Conservation (phyloP, 2,329 filamentous ascomycete genomes). For the Teratosphaeria gauchensis region DNA sequence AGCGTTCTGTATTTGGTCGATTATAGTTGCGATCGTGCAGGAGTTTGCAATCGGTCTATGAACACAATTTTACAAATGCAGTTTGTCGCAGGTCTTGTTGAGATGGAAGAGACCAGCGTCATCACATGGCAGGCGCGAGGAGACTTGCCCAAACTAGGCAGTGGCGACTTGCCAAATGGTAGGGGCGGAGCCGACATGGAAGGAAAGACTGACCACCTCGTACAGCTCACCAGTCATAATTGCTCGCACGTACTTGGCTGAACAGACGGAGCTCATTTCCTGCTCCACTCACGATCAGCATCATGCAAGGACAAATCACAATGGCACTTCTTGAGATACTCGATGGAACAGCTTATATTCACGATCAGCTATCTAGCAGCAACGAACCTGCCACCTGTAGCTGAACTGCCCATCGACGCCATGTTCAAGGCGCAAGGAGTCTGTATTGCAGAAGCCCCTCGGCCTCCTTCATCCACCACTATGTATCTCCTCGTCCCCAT, state of each 20-base stretch:
- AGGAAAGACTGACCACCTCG: no score
- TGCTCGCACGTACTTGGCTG: no score
- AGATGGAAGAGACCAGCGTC: neutral
- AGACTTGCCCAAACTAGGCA: no score
- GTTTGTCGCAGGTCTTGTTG: neutral
- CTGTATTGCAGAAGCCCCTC: neutral
- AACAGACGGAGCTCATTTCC: no score
- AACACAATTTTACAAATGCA: neutral
- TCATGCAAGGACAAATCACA: neutral
- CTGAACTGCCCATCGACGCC: neutral
- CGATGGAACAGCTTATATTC: neutral
- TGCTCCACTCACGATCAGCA: neutral
- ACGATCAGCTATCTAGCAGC: neutral
- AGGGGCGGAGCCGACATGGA: no score
- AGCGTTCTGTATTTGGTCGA: neutral
- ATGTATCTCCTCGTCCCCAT: neutral
- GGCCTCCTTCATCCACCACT: neutral
- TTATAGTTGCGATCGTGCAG: neutral
- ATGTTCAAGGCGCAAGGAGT: neutral
- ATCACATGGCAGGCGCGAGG: no score
- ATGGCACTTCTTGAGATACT: neutral
- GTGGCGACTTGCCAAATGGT: no score
- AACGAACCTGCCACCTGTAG: neutral
- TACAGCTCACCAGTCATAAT: no score
- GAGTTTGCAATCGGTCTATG: neutral